Base-by-base conservation (phyloP, 257 asterid species). In the Echites panduratus region DNA sequence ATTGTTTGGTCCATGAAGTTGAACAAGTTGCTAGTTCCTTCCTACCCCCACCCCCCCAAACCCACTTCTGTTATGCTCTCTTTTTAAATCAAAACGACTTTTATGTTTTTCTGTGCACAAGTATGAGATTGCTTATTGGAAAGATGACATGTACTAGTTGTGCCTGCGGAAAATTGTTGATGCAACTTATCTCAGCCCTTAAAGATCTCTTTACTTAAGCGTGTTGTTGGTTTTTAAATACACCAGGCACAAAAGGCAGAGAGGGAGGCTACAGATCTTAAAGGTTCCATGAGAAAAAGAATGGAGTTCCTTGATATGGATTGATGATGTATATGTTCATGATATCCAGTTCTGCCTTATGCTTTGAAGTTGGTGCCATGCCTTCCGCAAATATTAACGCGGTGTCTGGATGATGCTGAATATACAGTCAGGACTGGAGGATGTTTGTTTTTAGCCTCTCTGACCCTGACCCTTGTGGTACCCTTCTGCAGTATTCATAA, bases 271-370 rank as follows among this genome's bases (percentile, higher is more conserved):
- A 85, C 96, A 40, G 97, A 89, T 77, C 96, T 92, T 57, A 89
- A 82, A 84, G 96, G 96, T 22, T 77, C 91, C 32, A 92, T 92
- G 97, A 85, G 89, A 81, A 85, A 82, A 86, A 87, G 97, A 82
- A 89, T 92, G 93, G 97, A 89, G 81, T 92, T 92, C 71, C 97
- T 92, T 29, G 96, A 92, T 70, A 83, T 92, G 95, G 97, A 92
- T 78, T 92, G 73, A 69, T 92, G 73, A 69, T 69, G 58, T 69
- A 14, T 44, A 27, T 24, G 24, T 27, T 45, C 72, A 45, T 26
- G 72, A 53, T 40, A 47, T 76, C 78, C 70, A 63, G 78, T 68
- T 74, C 58, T 76, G 66, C 29, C 70, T 52, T 59, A 32, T 44
- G 70, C 62, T 66, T n/a, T 48, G 56, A 77, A 41, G 59, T 72